Conservation (phyloP, 495 filamentous ascomycete genomes). For the Cenococcum geophilum region DNA sequence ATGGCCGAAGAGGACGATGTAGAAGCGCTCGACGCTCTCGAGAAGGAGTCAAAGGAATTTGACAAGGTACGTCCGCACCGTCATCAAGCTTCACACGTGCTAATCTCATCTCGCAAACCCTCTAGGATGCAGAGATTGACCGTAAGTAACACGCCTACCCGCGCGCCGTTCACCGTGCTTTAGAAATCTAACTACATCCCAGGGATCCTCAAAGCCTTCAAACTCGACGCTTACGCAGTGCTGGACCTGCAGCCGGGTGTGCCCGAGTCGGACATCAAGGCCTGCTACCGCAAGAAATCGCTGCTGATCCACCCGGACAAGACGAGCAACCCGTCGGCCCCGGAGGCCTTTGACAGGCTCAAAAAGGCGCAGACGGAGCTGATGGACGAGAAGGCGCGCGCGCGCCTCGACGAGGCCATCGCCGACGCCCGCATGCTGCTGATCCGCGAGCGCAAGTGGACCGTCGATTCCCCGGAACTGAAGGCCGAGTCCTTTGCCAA, state of each 20-base stretch:
- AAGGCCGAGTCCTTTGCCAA: constrained; percentile 72
- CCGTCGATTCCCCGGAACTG: constrained; percentile 76
- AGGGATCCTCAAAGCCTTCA: constrained; percentile 77
- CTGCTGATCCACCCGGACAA: constrained; percentile 98
- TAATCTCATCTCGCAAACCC: constrained; percentile 14
- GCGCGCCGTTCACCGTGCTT: not conserved
- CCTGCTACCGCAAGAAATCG: constrained; percentile 88
- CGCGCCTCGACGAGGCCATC: constrained; percentile 85
- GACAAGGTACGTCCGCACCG: constrained; percentile 56
- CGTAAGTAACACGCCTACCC: constrained; percentile 40
- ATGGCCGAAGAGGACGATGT: constrained; percentile 56
- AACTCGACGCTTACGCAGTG: constrained; percentile 88
- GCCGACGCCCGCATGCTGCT: constrained; percentile 90
- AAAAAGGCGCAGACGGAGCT: constrained; percentile 89
- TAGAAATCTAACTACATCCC: constrained; percentile 3
- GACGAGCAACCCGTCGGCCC: constrained; percentile 82
- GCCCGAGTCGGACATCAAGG: constrained; percentile 92
- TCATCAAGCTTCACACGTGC: not conserved
- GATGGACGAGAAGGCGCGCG: constrained; percentile 88
- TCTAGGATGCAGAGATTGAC: constrained; percentile 89
- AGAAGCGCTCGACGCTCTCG: constrained; percentile 77
- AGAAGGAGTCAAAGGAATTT: constrained; percentile 83
- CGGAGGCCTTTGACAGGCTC: constrained; percentile 93
- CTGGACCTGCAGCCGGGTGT: constrained; percentile 95
- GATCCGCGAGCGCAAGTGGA: constrained; percentile 91